Base-by-base conservation (phyloP, 768 basidiomycete genomes). In the Sarcodon aspratus region DNA sequence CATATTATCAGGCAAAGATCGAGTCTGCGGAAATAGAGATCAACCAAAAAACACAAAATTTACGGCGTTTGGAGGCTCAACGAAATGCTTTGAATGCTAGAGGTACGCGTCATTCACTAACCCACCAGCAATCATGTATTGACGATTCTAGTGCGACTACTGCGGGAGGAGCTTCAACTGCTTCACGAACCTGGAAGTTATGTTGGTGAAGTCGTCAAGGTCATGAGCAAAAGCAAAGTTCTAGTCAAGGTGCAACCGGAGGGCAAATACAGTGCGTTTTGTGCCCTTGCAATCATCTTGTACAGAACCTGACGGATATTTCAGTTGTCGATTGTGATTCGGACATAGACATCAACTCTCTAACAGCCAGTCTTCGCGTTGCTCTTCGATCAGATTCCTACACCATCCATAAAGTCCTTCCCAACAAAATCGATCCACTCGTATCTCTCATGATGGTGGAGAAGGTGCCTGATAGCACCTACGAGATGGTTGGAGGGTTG, bases 381-480 rank as follows among this genome's bases (percentile, higher is more conserved):
- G 93, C 95, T 13, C 85, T 99, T 50, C 89, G 94, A 45, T 94
- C 93, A 50, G 95, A 97, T 63, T 90, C 82, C 3, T 97, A 98
- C 67, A 89, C 89, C 43, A 85, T 98, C 53, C 95, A 98, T 76
- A 92, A 90, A 66, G 88, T 98, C 57, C 72, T 98, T 0, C 93
- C 93, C 0, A 96, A 93, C 73, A 97, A 99, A 69, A 87, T 97
- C 58, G 96, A 97, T 66, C 95, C 96, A 4, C 82, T 98, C 36
- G 94, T 98, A 32, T 96, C 93, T 15, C 79, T 98, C 54, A 98
- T 98, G 96, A 97, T 98, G 94, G 95, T 98, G 9, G 95, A 99
- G 69, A 99, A 99, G 65, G 95, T 98, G 0, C 95, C 95, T 0
- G 95, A 98, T 66, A 92, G 88, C 66, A 98, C 96, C 32, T 99